Evolutionary conservation across 2,329 filamentous ascomycete genomes (phyloP).

Genomic region (Arthrinium phaeospermum): DNA sequence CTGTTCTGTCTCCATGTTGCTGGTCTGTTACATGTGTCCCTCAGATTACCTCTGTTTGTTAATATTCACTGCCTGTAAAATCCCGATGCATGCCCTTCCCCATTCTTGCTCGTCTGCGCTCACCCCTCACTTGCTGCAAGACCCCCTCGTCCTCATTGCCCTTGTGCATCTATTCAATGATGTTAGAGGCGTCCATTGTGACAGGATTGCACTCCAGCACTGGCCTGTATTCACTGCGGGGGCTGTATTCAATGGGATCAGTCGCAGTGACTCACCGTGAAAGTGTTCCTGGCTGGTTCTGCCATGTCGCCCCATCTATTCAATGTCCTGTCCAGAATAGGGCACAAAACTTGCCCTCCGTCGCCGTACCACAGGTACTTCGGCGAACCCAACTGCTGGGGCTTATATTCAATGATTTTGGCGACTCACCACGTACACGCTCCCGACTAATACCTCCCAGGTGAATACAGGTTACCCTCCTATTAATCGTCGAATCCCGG

Average conservation of each 20-base stretch:
- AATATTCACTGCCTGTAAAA: too few relatives aligned
- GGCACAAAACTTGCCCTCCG: too few relatives aligned
- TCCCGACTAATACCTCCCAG: too few relatives aligned
- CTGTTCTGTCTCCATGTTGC: background rate
- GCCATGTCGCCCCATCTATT: background rate
- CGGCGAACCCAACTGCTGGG: too few relatives aligned
- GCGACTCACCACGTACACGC: too few relatives aligned
- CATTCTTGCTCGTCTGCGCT: too few relatives aligned
- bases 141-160: background rate
- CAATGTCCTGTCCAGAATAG: too few relatives aligned
- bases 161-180: background rate
- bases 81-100: background rate
- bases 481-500: background rate
- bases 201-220: background rate
- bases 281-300: background rate
- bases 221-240: background rate
- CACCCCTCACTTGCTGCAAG: background rate
- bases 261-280: background rate
- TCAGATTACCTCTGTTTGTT: background rate
- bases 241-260: background rate
- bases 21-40: too few relatives aligned
- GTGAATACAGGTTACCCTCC: too few relatives aligned
- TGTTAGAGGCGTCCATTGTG: background rate
- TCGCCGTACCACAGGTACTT: too few relatives aligned
- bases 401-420: too few relatives aligned